Conservation (phyloP, 2,329 filamentous ascomycete species). For the Beauveria caledonica region DNA sequence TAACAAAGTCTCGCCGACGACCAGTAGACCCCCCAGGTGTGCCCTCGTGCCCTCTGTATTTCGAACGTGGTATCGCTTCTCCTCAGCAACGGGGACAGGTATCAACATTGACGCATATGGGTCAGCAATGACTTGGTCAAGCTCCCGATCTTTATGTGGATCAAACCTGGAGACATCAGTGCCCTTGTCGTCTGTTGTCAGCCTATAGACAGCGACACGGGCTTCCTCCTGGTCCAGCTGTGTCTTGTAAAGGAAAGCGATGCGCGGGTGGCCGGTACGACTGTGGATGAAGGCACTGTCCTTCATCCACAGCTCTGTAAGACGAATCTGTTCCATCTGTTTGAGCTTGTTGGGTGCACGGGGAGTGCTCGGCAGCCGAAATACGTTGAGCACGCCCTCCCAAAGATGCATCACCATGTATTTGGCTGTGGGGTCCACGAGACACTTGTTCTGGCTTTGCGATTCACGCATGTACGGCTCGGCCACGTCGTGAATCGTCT, state of each 20-base stretch:
- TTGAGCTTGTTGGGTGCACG: slow-evolving; percentile 36
- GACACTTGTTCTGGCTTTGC: slow-evolving; percentile 72
- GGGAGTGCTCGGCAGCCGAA: slow-evolving; percentile 41
- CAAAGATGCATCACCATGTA: slow-evolving; percentile 52
- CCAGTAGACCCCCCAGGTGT: slow-evolving; percentile 61
- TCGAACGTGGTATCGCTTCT: slow-evolving; percentile 53
- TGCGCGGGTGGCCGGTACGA: slow-evolving; percentile 48
- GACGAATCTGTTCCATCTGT: slow-evolving; percentile 45
- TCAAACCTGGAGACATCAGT: slow-evolving; percentile 47
- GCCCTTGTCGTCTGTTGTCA: slow-evolving; percentile 52
- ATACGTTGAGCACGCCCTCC: slow-evolving; percentile 51
- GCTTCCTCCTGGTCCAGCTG: slow-evolving; percentile 44
- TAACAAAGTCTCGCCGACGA: slow-evolving; percentile 73
- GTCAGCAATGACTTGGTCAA: slow-evolving; percentile 45
- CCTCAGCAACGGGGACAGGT: slow-evolving; percentile 49
- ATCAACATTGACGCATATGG: slow-evolving; percentile 53
- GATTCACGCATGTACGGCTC: slow-evolving; percentile 64
- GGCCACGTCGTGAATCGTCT: slow-evolving; percentile 43
- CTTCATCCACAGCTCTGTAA: slow-evolving; percentile 53
- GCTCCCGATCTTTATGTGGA: slow-evolving; percentile 44
- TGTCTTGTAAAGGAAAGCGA: slow-evolving; percentile 51
- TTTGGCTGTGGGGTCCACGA: slow-evolving; percentile 70
- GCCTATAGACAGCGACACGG: slow-evolving; percentile 48
- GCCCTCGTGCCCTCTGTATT: slow-evolving; percentile 45
- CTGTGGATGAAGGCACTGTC: slow-evolving; percentile 49